Evolutionary conservation across 2,329 filamentous ascomycete genomes (phyloP), one percentile per base, ranked within the genome.

Genomic region (Hymenoscyphus fructigenus): DNA sequence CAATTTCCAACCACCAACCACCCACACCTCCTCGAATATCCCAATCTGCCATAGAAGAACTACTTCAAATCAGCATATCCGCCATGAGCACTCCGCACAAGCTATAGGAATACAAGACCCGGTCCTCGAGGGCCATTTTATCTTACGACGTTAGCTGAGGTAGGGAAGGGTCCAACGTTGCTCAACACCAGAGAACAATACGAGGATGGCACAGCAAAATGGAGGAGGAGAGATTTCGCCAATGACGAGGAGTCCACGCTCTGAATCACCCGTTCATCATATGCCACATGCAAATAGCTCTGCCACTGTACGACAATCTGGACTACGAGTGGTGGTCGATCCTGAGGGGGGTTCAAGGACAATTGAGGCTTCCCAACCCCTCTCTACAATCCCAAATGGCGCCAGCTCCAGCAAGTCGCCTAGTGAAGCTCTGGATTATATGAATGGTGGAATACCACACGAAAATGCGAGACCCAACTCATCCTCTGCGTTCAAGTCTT

Each of bases 151-250:
- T 28, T 20, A 38, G 61, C 5, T 32, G 32, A 57, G 36, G 36
- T 23, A n/a, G 23, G 60, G 36, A 57, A 60, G 57, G 56, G 60
- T 53, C 57, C 41, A 17, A 60, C 38, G 47, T 56, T 57, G 47
- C 28, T 57, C 47, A 62, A 50, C 29, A 59, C 15, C 61, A 57
- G 29, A 53, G 59, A 69, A 57, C 57, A 28, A 61, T 47, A 57
- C 60, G 60, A 61, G 55, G 15, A 75, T 75, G 73, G 68, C 67
- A 65, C 67, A 69, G 59, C 69, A 58, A 64, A 66, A 64, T 63
- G 60, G 34, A 12, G 74, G 77, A 68, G 75, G 74, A 60, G 76
- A 77, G 14, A 65, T 76, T 53, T 78, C 77, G 50, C 77, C 79
- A 26, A 75, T 73, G 72, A 74, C 76, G 34, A 72, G 64, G 67